phyloP scores from a whole-genome alignment of 345 rosid species.

The Brassica nigra region DNA sequence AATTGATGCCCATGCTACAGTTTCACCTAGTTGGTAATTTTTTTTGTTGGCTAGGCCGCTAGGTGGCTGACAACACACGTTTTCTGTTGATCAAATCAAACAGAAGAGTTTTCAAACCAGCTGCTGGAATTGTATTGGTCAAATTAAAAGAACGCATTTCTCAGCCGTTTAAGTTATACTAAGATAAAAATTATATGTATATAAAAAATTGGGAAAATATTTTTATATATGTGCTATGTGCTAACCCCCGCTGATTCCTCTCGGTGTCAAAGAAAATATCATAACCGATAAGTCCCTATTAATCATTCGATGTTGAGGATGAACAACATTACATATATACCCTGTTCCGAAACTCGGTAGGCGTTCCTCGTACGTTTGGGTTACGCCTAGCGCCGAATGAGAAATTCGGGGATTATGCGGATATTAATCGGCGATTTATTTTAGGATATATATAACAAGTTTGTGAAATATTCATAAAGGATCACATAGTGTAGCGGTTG shows the following conservation, averaged over 20 bases:
- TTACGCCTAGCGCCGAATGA: too few species aligned
- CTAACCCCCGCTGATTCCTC: background rate
- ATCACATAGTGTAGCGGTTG: too few species aligned
- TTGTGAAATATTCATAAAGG: too few species aligned
- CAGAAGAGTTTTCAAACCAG: background rate
- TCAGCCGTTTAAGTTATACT: background rate
- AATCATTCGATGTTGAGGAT: background rate
- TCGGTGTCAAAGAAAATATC: background rate
- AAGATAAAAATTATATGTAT: background rate
- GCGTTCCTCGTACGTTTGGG: too few species aligned
- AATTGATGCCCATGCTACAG: constrained; percentile 1
- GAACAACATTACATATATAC: background rate
- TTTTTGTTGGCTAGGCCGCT: constrained; percentile 15
- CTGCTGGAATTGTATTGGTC: background rate
- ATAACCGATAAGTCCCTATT: background rate
- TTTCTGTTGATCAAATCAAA: background rate
- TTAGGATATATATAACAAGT: too few species aligned
- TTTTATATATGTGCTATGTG: background rate
- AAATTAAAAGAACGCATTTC: background rate
- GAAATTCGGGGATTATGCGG: too few species aligned
- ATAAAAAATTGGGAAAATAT: background rate
- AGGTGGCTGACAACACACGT: constrained; percentile 18
- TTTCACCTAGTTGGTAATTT: constrained; percentile 18
- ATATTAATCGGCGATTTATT: too few species aligned
- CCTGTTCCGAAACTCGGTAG: too few species aligned